Evolutionary conservation across 139 green algal genomes (phyloP), one percentile per base, ranked within the genome.

Genomic region (Micromonas pusilla): DNA sequence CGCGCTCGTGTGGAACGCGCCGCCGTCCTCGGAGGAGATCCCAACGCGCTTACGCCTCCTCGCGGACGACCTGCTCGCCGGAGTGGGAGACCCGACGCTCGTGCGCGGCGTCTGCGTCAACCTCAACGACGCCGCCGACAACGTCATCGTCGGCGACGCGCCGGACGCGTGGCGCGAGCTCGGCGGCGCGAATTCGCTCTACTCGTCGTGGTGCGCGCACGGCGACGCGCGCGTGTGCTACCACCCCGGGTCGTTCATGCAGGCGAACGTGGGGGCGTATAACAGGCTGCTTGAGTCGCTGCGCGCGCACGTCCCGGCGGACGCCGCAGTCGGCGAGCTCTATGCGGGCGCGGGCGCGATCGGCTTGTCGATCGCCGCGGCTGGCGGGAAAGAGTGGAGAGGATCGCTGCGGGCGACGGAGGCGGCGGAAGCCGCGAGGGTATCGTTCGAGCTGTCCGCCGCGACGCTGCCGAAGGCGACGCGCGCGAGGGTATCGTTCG

Each of bases 331-430:
- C 0, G 76, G 79, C 9, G 90, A 95, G 79, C 75, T 95, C 19
- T 86, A 94, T 78, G 87, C 90, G 25, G 90, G 90, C 3, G 84
- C 88, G n/a, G 90, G 90, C n/a, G 85, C 87, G 34, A 93, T 95
- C 21, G 91, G 89, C 4, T 82, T 96, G 2, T 85, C 83, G 0
- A 81, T 94, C 52, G 84, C 86, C 0, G 84, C 83, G 20, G 80
- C 65, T 0, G 30, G 9, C 9, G 45, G 45, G 9, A 16, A 57
- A 16, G 45, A 57, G n/a, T n/a, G n/a, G n/a, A n/a, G n/a, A n/a
- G n/a, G n/a, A n/a, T n/a, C n/a, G n/a, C n/a, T 57, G 45, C 9
- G 45, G 45, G 16, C 45, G 45, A 57, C 45, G 45, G 16, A 16
- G 45, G 45, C 9, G 16, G 45, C 45, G 45, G 9, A 16, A 57